Evolutionary conservation across 2,329 filamentous ascomycete species (phyloP), one percentile per base, ranked within the genome.

Genomic region (Epichloe elymi): DNA sequence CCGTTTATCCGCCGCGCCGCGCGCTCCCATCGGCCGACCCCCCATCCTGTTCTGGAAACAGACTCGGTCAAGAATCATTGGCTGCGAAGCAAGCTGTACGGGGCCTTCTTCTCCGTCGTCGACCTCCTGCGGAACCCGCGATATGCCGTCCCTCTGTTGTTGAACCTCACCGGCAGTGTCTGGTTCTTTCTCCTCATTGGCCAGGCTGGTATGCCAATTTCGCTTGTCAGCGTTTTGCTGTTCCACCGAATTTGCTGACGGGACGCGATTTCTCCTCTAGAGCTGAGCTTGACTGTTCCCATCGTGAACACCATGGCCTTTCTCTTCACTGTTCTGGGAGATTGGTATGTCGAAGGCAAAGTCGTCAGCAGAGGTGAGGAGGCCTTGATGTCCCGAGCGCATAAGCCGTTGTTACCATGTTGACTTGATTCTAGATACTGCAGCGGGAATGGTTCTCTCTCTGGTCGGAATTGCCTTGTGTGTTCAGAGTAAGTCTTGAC

Each of bases 171-270:
- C 3, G 91, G 91, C 33, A 95, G 88, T 63, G 77, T 96, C 51
- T 97, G 91, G 91, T 97, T 97, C 69, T 97, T 97, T 60, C 69
- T 97, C 58, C 73, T 97, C 57, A 91, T 97, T 68, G 91, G 91
- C 6, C 81, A 93, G 66, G 90, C 90, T 60, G 89, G 89, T 94
- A 68, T 59, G 85, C n/a, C 7, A 6, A 5, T 36, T 5, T 15
- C 26, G 17, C 5, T 37, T 2, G 19, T 41, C n/a, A 15, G 17
- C 46, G 12, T 20, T 0, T 26, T 26, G 19, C 26, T 15, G 12
- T 15, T 8, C 14, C 3, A 23, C 11, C 4, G 26, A 17, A 12
- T 26, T 8, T 8, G 11, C 43, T 45, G 30, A 45, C n/a, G 43
- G 20, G 11, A 17, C 4, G 30, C 10, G 7, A 15, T 23, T 6